Base-by-base conservation (phyloP, 495 filamentous ascomycete species). In the Cenococcum geophilum region DNA sequence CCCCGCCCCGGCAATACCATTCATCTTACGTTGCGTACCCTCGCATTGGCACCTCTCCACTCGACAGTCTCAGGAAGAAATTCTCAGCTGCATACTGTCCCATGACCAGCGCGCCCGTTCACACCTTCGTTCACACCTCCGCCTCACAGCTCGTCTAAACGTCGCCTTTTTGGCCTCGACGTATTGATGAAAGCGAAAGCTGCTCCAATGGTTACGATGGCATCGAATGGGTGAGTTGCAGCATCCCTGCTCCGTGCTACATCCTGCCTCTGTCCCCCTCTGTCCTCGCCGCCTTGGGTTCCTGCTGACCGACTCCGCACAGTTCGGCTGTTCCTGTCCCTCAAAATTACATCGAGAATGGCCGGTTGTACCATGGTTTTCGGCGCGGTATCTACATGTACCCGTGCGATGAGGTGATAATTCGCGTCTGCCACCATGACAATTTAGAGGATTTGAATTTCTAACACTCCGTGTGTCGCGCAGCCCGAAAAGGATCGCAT, bases 381-480 rank as follows among this genome's bases (percentile, higher is more conserved):
- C 73, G 77, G 54, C 78, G 73, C 60, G 83, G 82, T 45, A 75
- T 78, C 34, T 86, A 85, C 70, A 78, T 84, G 77, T 83, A 82
- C 54, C 83, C 83, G 21, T 80, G 80, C 60, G 83, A 86, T 61
- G 83, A 86, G 75, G 83, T 84, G 51, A 56, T 55, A 40, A 34
- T 3, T 35, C 48, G 55, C 58, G 12, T 47, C 34, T 48, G 22
- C 18, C 10, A 25, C 18, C 25, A 37, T 35, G 32, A 6, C 27
- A 20, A 18, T 32, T 11, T 12, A 63, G 0, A 14, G 27, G 37
- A 55, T n/a, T 18, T 18, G 53, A 55, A 37, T 54, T 43, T 37
- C 68, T 68, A 62, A 67, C 61, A 16, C 40, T 18, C 21, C 40
- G 37, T 47, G 20, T 55, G 16, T 27, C 67, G 61, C 67, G 65